Conservation (phyloP, 371 early-diverging fungal genomes). For the Thermomucor indicae-seudaticae region DNA sequence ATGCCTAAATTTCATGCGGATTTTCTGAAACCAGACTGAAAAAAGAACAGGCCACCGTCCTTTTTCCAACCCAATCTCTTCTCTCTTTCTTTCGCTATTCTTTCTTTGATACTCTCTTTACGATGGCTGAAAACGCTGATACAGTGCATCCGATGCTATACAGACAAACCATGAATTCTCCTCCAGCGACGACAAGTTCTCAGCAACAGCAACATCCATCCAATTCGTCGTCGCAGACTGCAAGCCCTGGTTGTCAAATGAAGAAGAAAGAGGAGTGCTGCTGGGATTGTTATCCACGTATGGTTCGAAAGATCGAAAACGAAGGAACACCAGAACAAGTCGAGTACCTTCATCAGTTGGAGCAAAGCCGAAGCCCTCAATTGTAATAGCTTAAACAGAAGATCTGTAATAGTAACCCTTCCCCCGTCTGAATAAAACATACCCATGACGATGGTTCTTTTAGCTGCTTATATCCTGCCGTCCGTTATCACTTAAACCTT, state of each 20-base stretch:
- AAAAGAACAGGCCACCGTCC: background rate
- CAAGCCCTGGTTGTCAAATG: background rate
- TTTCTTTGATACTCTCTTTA: background rate
- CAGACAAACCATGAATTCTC: background rate
- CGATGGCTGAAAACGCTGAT: background rate
- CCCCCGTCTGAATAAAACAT: no score
- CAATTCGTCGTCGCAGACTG: background rate
- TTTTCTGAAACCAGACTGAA: background rate
- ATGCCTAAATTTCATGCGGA: no score
- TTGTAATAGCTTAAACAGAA: no score
- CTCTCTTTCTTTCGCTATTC: background rate
- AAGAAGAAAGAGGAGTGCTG: slow-evolving; percentile 1
- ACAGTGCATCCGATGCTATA: background rate
- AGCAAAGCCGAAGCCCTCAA: slow-evolving; percentile 9
- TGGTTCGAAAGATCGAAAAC: slow-evolving; percentile 43
- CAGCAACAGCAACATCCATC: background rate
- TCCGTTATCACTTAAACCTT: no score
- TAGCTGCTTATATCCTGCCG: no score
- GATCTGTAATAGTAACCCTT: no score
- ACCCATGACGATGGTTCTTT: no score
- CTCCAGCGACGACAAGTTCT: background rate
- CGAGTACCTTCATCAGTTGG: slow-evolving; percentile 31
- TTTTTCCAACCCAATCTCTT: background rate
- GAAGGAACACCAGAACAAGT: slow-evolving; percentile 40
- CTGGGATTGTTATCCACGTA: slow-evolving; percentile 45